A percentile compares a stretch with the other conserved stretches of the same genome.
phyloP scores from a whole-genome alignment of 2,329 filamentous ascomycete genomes.

The Lachnellula willkommii region DNA sequence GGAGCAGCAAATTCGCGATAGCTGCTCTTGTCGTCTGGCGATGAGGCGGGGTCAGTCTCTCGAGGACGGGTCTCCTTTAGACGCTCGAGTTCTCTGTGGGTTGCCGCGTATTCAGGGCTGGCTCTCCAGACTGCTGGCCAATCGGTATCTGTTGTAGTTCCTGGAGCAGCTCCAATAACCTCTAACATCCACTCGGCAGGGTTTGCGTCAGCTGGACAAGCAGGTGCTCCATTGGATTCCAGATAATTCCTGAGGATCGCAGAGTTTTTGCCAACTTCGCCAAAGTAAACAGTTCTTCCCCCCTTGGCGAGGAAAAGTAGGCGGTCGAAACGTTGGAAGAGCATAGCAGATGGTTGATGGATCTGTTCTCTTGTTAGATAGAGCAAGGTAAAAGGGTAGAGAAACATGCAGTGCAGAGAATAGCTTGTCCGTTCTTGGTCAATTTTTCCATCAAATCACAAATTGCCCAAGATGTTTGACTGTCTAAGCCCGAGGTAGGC shows the following conservation, averaged over 20 bases:
- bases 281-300: constrained; percentile 75
- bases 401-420: constrained; percentile 64
- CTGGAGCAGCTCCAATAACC: constrained; percentile 52
- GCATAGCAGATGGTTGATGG: constrained; percentile 86
- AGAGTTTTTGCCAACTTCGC: constrained; percentile 68
- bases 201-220: constrained; percentile 65
- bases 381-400: neutral
- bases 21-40: constrained; percentile 38
- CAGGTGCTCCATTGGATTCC: constrained; percentile 59
- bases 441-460: constrained; percentile 81
- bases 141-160: constrained; percentile 54
- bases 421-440: constrained; percentile 79
- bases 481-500: constrained; percentile 87
- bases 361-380: constrained; percentile 42
- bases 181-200: constrained; percentile 77
- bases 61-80: constrained; percentile 43
- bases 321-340: constrained; percentile 85
- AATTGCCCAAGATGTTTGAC: constrained; percentile 89
- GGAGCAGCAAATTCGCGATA: constrained; percentile 61
- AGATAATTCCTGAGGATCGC: constrained; percentile 67
- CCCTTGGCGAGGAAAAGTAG: constrained; percentile 72
- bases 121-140: constrained; percentile 58
- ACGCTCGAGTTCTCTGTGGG: constrained; percentile 44
- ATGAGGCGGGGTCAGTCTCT: constrained; percentile 14
- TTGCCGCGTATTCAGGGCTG: constrained; percentile 41